Evolutionary conservation across 495 filamentous ascomycete genomes (phyloP), one percentile per base, ranked within the genome.

Genomic region (Usnea hakonensis): DNA sequence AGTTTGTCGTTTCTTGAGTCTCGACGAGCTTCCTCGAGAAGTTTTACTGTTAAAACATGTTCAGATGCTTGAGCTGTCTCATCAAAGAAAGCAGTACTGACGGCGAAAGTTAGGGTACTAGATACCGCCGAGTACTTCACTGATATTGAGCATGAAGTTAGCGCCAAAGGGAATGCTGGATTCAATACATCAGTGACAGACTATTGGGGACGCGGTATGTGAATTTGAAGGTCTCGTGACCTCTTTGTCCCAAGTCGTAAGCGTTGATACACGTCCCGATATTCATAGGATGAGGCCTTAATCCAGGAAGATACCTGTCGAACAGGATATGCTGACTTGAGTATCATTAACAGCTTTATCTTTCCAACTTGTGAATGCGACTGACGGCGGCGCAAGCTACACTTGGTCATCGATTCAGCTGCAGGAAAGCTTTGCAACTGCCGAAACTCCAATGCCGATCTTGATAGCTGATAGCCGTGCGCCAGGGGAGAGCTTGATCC

Each of bases 331-430:
- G 43, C 43, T 46, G 43, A 46, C 43, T 23, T 14, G 2, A 21
- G 13, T 23, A 46, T 23, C 21, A 46, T 26, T 6, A 8, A 86
- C 91, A 37, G 88, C 87, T 16, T 78, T 97, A 26, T 85, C 87
- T 30, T 91, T 85, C 67, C 94, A 97, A 70, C 81, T 97, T 60
- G 81, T 96, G 69, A 87, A 93, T 71, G 88, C 79, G 33, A 78
- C 79, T 17, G 74, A 90, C 64, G 93, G 94, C 30, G 93, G 90
- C 0, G 83, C 88, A 32, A 79, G 78, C 7, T 90, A 89, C 68
- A 97, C 94, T 19, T 97, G 85, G 77, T 95, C 91, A 26, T 95
- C 90, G 40, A 93, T 97, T 68, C 87, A 87, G 13, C 67, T 82
- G 28, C 80, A 81, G 23, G 72, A 82, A 17, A 75, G 83, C 36